Evolutionary conservation across 306 rosid species (phyloP).

Genomic region (Leucaena leucocephala): DNA sequence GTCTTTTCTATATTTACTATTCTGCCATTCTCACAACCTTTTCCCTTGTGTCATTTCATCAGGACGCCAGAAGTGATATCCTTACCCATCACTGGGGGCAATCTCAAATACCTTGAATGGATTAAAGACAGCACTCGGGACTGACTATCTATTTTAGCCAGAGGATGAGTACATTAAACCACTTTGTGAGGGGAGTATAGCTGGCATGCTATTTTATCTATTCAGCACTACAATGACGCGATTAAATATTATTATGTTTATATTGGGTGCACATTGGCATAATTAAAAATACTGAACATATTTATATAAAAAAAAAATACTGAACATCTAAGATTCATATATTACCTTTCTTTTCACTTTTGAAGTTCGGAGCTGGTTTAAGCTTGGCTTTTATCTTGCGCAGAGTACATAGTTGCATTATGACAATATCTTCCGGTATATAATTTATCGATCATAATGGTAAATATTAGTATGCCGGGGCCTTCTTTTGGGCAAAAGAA

Average conservation of each 20-base stretch:
- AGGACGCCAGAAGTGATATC: constrained; percentile 97
- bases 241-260: neutral
- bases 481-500: neutral
- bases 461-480: neutral
- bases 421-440: neutral
- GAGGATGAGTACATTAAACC: neutral
- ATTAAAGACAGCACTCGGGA: constrained; percentile 86
- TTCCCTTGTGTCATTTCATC: constrained; percentile 37
- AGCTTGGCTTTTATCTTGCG: neutral
- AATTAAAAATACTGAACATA: neutral
- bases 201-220: constrained; percentile 17
- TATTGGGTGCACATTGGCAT: neutral
- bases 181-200: constrained; percentile 36
- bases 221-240: neutral
- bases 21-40: neutral
- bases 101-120: constrained; percentile 34
- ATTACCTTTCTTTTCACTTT: neutral
- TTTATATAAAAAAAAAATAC: no score
- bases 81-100: constrained; percentile 72
- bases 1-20: neutral
- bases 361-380: neutral
- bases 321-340: neutral
- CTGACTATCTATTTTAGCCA: constrained; percentile 46
- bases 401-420: neutral
- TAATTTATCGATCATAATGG: neutral